These are phyloP conservation scores for Pseudocercospora cruenta DNA, from an alignment of 2,329 filamentous ascomycete genomes.

Conservation along the genomic window DNA sequence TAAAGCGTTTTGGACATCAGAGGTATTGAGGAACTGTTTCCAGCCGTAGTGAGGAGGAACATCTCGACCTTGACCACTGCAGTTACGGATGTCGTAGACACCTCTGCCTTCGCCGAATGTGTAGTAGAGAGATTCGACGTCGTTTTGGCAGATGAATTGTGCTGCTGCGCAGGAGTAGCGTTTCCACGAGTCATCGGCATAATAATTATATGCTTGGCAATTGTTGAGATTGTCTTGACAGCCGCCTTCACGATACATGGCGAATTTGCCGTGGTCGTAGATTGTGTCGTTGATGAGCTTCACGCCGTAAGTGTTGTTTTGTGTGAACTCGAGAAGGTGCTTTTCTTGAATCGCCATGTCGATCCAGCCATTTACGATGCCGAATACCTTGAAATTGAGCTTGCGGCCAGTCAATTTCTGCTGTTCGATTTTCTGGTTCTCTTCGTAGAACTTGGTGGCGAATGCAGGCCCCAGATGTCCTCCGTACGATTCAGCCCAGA, in stretches of 20 bases:
- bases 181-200: slow-evolving; percentile 5
- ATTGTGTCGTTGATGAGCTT: slow-evolving; percentile 15
- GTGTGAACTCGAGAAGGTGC: slow-evolving; percentile 7
- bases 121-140: slow-evolving; percentile 12
- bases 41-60: slow-evolving; percentile 62
- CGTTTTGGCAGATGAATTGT: slow-evolving; percentile 7
- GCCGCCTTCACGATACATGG: slow-evolving; percentile 42
- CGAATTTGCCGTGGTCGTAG: slow-evolving; percentile 57
- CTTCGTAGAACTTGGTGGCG: slow-evolving; percentile 57
- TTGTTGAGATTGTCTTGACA: slow-evolving; percentile 2
- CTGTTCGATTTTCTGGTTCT: slow-evolving; percentile 58
- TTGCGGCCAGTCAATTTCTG: slow-evolving; percentile 7
- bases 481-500: slow-evolving; percentile 45
- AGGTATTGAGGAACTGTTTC: slow-evolving; percentile 59
- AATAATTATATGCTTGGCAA: not conserved
- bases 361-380: slow-evolving; percentile 11
- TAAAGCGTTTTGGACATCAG: slow-evolving; percentile 57
- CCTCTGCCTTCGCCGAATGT: not conserved
- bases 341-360: slow-evolving; percentile 10
- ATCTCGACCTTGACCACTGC: slow-evolving; percentile 44
- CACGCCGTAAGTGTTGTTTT: slow-evolving; percentile 15
- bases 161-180: slow-evolving; percentile 4
- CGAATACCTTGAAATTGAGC: slow-evolving; percentile 14
- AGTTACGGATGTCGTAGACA: slow-evolving; percentile 14
- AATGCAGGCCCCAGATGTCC: slow-evolving; percentile 63